Conservation (phyloP, 1,139 yeast species). For the Groenewaldozyma sp. region DNA sequence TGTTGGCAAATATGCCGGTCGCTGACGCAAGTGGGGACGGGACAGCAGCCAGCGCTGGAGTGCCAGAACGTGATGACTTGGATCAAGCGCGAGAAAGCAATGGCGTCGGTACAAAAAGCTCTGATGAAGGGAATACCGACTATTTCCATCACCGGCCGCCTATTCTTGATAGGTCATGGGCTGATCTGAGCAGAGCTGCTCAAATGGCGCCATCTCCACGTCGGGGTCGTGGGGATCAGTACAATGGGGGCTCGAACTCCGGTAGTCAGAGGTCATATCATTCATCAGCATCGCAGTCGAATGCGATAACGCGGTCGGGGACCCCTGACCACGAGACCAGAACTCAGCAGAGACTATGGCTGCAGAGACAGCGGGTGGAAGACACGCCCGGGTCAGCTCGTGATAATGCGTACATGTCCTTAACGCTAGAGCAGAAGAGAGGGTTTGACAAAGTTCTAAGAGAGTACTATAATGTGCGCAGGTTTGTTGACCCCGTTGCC, state of each 20-base stretch:
- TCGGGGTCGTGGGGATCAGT: too few species aligned
- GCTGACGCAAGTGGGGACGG: background rate
- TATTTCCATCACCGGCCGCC: background rate
- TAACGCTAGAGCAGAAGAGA: slow-evolving; percentile 44
- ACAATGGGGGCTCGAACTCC: background rate
- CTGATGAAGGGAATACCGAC: background rate
- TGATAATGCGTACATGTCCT: background rate
- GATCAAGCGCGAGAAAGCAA: too few species aligned
- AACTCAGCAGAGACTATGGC: slow-evolving; percentile 76
- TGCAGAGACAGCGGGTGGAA: slow-evolving; percentile 61
- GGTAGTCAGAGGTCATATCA: background rate
- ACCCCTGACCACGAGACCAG: slow-evolving; percentile 39
- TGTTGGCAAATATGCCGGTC: background rate
- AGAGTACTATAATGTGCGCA: slow-evolving; percentile 60
- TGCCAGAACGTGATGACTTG: background rate
- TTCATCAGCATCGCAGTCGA: background rate
- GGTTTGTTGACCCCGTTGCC: slow-evolving; percentile 60
- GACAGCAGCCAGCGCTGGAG: background rate
- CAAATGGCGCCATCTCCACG: background rate
- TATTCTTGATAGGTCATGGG: slow-evolving; percentile 11
- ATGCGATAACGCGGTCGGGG: background rate
- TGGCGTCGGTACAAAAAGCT: background rate
- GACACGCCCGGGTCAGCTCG: background rate
- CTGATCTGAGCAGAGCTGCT: slow-evolving; percentile 11
- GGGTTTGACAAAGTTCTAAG: slow-evolving; percentile 70